Conservation (phyloP, 2,329 filamentous ascomycete genomes). For the Epichloe aotearoae region DNA sequence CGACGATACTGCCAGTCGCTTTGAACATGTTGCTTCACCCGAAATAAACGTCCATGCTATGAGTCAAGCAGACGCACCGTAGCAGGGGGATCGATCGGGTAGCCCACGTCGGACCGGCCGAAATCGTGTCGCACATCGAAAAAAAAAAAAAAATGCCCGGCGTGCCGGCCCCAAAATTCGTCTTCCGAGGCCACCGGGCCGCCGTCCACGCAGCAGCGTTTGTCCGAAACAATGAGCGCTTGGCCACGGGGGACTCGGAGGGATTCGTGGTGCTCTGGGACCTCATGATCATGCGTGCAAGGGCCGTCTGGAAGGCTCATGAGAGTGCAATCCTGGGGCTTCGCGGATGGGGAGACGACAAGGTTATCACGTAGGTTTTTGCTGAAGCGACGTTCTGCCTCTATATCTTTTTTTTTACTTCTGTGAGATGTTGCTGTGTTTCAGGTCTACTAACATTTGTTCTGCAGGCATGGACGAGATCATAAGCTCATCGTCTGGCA, state of each 20-base stretch:
- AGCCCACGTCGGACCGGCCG: neutral
- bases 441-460: neutral
- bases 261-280: slow-evolving; percentile 85
- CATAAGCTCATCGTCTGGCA: slow-evolving; percentile 80
- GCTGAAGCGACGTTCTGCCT: neutral
- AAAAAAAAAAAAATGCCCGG: slow-evolving; percentile 13
- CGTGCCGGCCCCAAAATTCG: slow-evolving; percentile 33
- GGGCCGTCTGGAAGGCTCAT: slow-evolving; percentile 80
- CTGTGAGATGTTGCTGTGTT: neutral
- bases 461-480: slow-evolving; percentile 71
- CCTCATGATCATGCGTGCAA: slow-evolving; percentile 63
- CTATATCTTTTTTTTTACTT: neutral
- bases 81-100: neutral
- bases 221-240: slow-evolving; percentile 56
- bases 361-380: slow-evolving; percentile 69
- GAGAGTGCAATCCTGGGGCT: slow-evolving; percentile 63
- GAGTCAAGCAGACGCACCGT: too few species aligned
- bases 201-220: slow-evolving; percentile 70
- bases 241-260: slow-evolving; percentile 79
- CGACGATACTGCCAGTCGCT: too few species aligned
- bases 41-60: too few species aligned
- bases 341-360: slow-evolving; percentile 55
- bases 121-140: neutral
- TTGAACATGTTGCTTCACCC: too few species aligned
- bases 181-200: slow-evolving; percentile 74